These are phyloP conservation scores for Vigna unguiculata DNA, from an alignment of 306 rosid species.

Conservation along the genomic window DNA sequence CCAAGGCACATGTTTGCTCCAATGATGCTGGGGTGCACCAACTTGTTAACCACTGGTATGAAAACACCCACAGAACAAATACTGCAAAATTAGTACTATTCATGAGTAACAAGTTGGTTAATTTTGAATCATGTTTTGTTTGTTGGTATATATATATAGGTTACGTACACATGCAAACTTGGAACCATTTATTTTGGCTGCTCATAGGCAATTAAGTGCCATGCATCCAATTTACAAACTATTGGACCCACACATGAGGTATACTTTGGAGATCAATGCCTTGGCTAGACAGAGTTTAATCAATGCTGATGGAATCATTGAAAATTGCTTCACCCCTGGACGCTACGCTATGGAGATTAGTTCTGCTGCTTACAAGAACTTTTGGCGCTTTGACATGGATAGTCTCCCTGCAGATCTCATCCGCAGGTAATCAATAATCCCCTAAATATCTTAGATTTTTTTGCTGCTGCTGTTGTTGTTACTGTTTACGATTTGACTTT, in stretches of 20 bases:
- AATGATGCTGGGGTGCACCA: slow-evolving; percentile 98
- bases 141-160: slow-evolving; percentile 55
- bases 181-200: slow-evolving; percentile 88
- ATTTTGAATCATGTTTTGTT: not conserved
- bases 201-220: slow-evolving; percentile 90
- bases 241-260: slow-evolving; percentile 96
- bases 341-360: slow-evolving; percentile 87
- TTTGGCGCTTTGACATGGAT: slow-evolving; percentile 90
- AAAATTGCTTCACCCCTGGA: slow-evolving; percentile 91
- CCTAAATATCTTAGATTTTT: not conserved
- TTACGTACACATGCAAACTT: slow-evolving; percentile 79
- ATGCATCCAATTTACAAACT: slow-evolving; percentile 92
- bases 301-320: slow-evolving; percentile 78
- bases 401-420: slow-evolving; percentile 89
- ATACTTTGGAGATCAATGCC: slow-evolving; percentile 84
- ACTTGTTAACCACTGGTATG: slow-evolving; percentile 90
- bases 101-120: not conserved
- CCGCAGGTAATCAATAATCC: slow-evolving; percentile 68
- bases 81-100: no score
- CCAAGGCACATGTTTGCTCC: slow-evolving; percentile 89
- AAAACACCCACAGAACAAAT: no score
- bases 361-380: slow-evolving; percentile 75
- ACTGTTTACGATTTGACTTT: slow-evolving; percentile 10
- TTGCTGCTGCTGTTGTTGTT: not conserved
- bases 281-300: slow-evolving; percentile 78